These are phyloP conservation scores for Mrakia gelida DNA, from an alignment of 768 basidiomycete genomes.

Conservation along the genomic window DNA sequence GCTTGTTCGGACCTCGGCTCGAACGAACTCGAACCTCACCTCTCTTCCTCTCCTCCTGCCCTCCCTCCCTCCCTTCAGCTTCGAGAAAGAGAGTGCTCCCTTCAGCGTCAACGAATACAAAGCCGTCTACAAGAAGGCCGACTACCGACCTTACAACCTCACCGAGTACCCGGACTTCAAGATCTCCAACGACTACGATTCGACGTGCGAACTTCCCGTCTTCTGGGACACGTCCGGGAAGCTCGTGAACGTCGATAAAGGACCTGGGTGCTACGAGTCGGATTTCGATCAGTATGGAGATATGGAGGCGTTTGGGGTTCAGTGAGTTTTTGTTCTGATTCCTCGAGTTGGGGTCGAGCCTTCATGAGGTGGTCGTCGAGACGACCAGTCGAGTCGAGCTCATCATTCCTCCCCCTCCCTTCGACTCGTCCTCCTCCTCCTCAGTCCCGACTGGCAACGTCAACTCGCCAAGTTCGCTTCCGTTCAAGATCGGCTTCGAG, in stretches of 20 bases:
- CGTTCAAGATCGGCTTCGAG: conserved; percentile 89
- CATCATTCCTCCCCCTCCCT: neutral
- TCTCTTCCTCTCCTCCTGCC: too few relatives aligned
- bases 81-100: conserved; percentile 71
- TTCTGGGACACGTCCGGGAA: conserved; percentile 76
- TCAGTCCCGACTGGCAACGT: conserved; percentile 59
- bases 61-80: conserved; percentile 37
- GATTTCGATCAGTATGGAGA: conserved; percentile 95
- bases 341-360: too few relatives aligned
- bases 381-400: neutral
- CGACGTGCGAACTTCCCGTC: conserved; percentile 65
- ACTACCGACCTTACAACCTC: conserved; percentile 73
- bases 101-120: conserved; percentile 65
- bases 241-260: conserved; percentile 53
- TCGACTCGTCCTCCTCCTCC: neutral
- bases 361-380: too few relatives aligned
- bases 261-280: conserved; percentile 66
- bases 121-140: conserved; percentile 22
- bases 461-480: conserved; percentile 91
- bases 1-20: too few relatives aligned
- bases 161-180: conserved; percentile 72
- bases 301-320: conserved; percentile 96
- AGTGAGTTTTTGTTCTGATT: neutral
- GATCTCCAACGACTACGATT: conserved; percentile 51
- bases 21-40: too few relatives aligned